Conservation (phyloP, 208 protist species). For the Strigomonas galati region DNA sequence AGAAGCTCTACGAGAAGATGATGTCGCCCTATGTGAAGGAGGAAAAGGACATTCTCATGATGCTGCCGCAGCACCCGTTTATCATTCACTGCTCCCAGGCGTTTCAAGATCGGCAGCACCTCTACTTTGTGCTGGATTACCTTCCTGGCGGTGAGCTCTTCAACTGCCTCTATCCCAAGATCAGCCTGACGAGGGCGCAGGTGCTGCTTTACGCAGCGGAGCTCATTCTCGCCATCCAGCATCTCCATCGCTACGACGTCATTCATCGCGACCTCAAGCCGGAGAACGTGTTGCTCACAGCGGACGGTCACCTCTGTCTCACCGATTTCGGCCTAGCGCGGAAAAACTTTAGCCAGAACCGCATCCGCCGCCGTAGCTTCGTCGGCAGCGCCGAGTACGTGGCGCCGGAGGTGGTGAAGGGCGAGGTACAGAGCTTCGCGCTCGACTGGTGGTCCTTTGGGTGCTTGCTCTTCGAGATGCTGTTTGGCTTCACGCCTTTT, state of each 20-base stretch:
- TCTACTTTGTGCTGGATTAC: conserved; percentile 94
- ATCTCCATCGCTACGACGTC: conserved; percentile 91
- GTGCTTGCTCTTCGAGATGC: conserved; percentile 96
- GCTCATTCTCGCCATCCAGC: conserved; percentile 84
- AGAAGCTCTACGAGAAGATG: conserved; percentile 49
- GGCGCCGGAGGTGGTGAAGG: conserved; percentile 92
- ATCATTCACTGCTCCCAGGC: conserved; percentile 95
- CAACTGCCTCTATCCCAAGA: conserved; percentile 66
- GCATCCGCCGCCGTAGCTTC: conserved; percentile 76
- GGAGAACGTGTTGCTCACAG: conserved; percentile 88
- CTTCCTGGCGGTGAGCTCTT: conserved; percentile 91
- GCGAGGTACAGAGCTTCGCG: conserved; percentile 87
- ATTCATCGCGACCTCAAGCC: conserved; percentile 93
- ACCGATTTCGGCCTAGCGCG: conserved; percentile 91
- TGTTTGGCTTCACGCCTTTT: conserved; percentile 93
- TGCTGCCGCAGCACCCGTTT: conserved; percentile 93
- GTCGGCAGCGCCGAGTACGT: conserved; percentile 91
- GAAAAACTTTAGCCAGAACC: conserved; percentile 56
- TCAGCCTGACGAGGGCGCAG: conserved; percentile 60
- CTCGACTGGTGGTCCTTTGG: conserved; percentile 98
- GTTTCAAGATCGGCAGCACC: conserved; percentile 91
- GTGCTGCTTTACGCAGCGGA: conserved; percentile 93
- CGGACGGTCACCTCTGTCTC: conserved; percentile 80
- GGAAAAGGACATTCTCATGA: conserved; percentile 91
- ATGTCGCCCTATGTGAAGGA: conserved; percentile 73